Evolutionary conservation across 768 basidiomycete genomes (phyloP).

Genomic region (Dentipellis sp.): DNA sequence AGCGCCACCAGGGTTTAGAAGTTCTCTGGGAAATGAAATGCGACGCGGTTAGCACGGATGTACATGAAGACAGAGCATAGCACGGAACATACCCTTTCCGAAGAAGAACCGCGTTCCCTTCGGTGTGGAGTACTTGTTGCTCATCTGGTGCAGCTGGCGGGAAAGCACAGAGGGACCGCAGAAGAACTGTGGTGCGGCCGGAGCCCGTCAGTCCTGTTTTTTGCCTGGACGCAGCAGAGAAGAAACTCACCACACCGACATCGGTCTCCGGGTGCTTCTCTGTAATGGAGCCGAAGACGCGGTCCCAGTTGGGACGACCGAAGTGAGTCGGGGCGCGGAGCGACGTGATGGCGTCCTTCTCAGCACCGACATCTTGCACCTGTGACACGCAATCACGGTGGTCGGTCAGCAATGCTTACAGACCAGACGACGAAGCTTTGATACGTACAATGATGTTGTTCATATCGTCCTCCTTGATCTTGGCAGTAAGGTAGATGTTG

Average conservation of each 20-base stretch:
- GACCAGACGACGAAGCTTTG: slow-evolving; percentile 1
- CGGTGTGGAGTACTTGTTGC: slow-evolving; percentile 77
- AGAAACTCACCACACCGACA: slow-evolving; percentile 65
- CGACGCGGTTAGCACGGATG: background rate
- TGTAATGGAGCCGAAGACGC: slow-evolving; percentile 60
- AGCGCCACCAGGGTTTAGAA: slow-evolving; percentile 7
- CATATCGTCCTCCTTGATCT: slow-evolving; percentile 87
- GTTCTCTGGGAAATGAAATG: slow-evolving; percentile 10
- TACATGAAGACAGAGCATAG: background rate
- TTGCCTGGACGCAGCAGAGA: no score
- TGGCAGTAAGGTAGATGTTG: slow-evolving; percentile 87
- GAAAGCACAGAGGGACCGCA: slow-evolving; percentile 76
- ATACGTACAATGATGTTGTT: slow-evolving; percentile 78
- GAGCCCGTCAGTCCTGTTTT: background rate
- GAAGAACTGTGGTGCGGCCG: slow-evolving; percentile 46
- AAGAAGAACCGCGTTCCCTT: slow-evolving; percentile 83
- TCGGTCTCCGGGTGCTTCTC: slow-evolving; percentile 86
- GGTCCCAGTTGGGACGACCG: slow-evolving; percentile 82
- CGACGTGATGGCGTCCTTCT: slow-evolving; percentile 85
- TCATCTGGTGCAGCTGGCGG: slow-evolving; percentile 63
- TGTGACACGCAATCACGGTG: slow-evolving; percentile 16
- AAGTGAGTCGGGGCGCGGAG: slow-evolving; percentile 90
- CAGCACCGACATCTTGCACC: slow-evolving; percentile 87
- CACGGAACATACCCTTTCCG: slow-evolving; percentile 58
- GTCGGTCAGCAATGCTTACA: background rate